Percentiles rank a stretch among this genome's conserved stretches.
These are phyloP conservation scores for Hyaloscypha finlandica DNA, from an alignment of 495 filamentous ascomycete genomes.

Conservation along the genomic window DNA sequence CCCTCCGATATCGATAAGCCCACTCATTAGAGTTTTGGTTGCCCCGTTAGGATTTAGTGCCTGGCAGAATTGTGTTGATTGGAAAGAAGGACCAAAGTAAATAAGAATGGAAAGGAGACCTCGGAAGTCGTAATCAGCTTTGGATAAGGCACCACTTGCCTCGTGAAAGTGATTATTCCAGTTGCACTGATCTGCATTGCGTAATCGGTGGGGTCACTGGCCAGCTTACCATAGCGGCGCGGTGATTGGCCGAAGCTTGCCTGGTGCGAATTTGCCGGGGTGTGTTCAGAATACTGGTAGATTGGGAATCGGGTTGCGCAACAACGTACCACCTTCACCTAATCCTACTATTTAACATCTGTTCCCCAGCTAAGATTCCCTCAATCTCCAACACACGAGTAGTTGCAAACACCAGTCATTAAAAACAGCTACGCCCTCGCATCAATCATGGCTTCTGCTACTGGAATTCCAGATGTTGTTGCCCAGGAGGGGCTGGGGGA, in stretches of 20 bases:
- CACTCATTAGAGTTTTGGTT: background rate
- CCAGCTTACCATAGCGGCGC: background rate
- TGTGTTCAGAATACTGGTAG: background rate
- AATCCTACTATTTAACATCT: constrained; percentile 4
- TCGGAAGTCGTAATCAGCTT: background rate
- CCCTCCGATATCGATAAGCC: constrained; percentile 18
- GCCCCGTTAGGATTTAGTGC: background rate
- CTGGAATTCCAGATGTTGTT: constrained; percentile 46
- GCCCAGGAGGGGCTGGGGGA: constrained; percentile 46
- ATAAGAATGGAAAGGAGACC: background rate
- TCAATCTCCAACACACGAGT: constrained; percentile 12
- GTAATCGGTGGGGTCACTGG: background rate
- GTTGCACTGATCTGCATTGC: background rate
- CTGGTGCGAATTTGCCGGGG: background rate
- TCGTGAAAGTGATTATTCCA: background rate
- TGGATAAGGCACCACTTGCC: background rate
- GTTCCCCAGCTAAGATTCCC: background rate
- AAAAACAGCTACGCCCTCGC: background rate
- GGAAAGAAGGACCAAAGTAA: background rate
- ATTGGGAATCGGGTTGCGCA: background rate
- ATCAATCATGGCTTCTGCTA: constrained; percentile 54
- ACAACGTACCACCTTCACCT: background rate
- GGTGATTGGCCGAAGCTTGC: constrained; percentile 19
- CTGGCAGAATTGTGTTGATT: background rate
- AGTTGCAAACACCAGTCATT: background rate